phyloP scores from a whole-genome alignment of 1,139 yeast species.

The Ogataea hybrid region DNA sequence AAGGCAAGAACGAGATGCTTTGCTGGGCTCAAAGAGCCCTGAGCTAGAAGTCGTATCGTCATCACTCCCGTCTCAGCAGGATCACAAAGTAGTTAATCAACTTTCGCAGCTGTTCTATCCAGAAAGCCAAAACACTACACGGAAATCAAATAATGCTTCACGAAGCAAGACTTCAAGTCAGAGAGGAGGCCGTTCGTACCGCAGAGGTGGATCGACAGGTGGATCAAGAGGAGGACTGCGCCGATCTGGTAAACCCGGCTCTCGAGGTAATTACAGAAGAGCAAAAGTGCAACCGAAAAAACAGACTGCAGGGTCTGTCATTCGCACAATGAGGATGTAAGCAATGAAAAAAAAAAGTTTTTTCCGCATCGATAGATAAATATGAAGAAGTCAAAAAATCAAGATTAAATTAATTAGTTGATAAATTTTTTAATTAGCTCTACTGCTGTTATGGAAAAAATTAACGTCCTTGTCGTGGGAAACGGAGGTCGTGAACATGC shows the following conservation, averaged over 20 bases:
- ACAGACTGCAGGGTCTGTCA: slow-evolving; percentile 1
- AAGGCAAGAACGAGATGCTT: slow-evolving; percentile 32
- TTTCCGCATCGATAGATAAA: not conserved
- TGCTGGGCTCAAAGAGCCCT: slow-evolving; percentile 6
- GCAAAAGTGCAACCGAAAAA: not conserved
- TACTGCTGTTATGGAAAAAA: slow-evolving; percentile 17
- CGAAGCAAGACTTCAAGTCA: slow-evolving; percentile 13
- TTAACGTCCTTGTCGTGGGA: slow-evolving; percentile 81
- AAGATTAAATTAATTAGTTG: slow-evolving; percentile 4
- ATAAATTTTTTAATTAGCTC: not conserved
- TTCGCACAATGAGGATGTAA: slow-evolving; percentile 9
- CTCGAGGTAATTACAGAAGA: not conserved
- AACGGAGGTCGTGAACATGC: slow-evolving; percentile 99
- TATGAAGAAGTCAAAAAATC: slow-evolving; percentile 8
- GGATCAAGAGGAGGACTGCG: slow-evolving; percentile 3
- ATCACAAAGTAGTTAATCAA: slow-evolving; percentile 17
- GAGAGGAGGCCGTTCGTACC: slow-evolving; percentile 14
- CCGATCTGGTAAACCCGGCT: slow-evolving; percentile 3
- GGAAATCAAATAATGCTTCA: not conserved
- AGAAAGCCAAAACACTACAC: slow-evolving; percentile 4
- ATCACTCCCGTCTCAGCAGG: slow-evolving; percentile 14
- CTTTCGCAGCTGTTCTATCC: slow-evolving; percentile 18
- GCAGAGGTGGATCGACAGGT: slow-evolving; percentile 4
- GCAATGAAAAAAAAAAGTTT: not conserved
- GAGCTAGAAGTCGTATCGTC: slow-evolving; percentile 19